Evolutionary conservation across 2,329 filamentous ascomycete genomes (phyloP), one percentile per base, ranked within the genome.

Genomic region (Xylaria sp.): DNA sequence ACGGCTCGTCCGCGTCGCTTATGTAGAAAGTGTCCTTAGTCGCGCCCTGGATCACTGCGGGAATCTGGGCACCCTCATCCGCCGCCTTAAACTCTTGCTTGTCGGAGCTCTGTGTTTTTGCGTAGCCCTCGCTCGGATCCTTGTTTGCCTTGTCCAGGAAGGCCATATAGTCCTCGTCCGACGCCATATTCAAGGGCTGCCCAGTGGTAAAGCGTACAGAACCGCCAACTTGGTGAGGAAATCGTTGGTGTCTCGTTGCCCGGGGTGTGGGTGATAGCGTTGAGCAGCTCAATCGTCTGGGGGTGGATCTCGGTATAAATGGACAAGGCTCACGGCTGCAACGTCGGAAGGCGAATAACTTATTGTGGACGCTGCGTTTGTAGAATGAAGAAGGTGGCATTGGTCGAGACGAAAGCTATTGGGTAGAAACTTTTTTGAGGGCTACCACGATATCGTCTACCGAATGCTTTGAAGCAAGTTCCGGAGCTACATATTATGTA

Each of bases 121-220:
- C 69, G 38, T 71, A 67, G 59, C 87, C 86, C 54, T 85, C 81
- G 69, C 85, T 87, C 17, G 89, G 87, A 69, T 92, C 87, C 66
- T 86, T 78, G 75, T 96, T 96, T 49, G 91, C 91, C 77, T 94
- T 94, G 70, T 94, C 82, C 52, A 97, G 79, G 70, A 97, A 96
- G 55, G 88, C 79, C 73, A 86, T 83, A 78, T 96, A 97, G 58
- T 89, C 88, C 57, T 89, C 85, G 78, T 96, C 91, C 49, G 86
- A 87, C 7, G 86, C 83, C 88, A 90, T 91, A 16, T 52, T 77
- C 18, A 62, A 50, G 29, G 54, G 11, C 48, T 39, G 45, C 20
- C 63, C 62, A 39, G 50, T 64, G 40, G 60, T 62, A 37, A 69
- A 57, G 47, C 41, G 39, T 61, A 62, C 51, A 16, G n/a, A 9